phyloP scores from a whole-genome alignment of 2,329 filamentous ascomycete genomes.

The Chrysoporthe austroafricana region DNA sequence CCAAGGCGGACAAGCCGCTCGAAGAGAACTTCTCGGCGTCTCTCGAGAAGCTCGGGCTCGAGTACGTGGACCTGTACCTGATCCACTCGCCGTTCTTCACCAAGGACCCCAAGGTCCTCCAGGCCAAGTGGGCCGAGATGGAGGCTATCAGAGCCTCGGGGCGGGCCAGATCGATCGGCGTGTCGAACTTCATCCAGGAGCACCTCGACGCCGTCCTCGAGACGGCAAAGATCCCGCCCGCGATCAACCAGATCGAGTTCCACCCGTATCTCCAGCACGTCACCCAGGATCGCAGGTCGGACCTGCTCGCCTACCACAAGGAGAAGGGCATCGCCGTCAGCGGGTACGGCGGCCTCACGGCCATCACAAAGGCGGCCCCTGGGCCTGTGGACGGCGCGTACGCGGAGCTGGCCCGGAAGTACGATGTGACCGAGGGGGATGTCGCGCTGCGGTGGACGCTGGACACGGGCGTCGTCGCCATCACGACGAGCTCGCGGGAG shows the following conservation, averaged over 20 bases:
- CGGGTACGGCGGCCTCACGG: constrained; percentile 58
- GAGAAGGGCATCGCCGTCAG: constrained; percentile 52
- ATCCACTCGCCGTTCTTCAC: constrained; percentile 22
- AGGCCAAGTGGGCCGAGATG: constrained; percentile 56
- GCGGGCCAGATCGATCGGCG: constrained; percentile 67
- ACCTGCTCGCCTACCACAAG: constrained; percentile 54
- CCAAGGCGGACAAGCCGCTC: constrained; percentile 36
- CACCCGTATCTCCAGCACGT: constrained; percentile 64
- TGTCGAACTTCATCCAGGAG: constrained; percentile 69
- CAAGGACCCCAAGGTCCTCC: constrained; percentile 49
- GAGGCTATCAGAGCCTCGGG: constrained; percentile 66
- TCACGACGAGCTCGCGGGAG: constrained; percentile 60
- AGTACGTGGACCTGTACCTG: constrained; percentile 66
- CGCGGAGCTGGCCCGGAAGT: constrained; percentile 54
- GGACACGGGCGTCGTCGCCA: constrained; percentile 49
- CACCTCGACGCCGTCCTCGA: constrained; percentile 56
- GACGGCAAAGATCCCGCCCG: constrained; percentile 62
- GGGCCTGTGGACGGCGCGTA: constrained; percentile 59
- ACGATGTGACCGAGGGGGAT: constrained; percentile 59
- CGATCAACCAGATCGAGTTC: constrained; percentile 76
- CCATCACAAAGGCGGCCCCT: constrained; percentile 48
- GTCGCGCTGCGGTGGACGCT: constrained; percentile 59
- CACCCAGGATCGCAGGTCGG: constrained; percentile 28
- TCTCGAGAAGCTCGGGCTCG: constrained; percentile 63
- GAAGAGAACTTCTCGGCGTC: constrained; percentile 57